Evolutionary conservation across 1,284 basidiomycete genomes (phyloP), one percentile per base, ranked within the genome.

Genomic region (Boletus coffeatus): DNA sequence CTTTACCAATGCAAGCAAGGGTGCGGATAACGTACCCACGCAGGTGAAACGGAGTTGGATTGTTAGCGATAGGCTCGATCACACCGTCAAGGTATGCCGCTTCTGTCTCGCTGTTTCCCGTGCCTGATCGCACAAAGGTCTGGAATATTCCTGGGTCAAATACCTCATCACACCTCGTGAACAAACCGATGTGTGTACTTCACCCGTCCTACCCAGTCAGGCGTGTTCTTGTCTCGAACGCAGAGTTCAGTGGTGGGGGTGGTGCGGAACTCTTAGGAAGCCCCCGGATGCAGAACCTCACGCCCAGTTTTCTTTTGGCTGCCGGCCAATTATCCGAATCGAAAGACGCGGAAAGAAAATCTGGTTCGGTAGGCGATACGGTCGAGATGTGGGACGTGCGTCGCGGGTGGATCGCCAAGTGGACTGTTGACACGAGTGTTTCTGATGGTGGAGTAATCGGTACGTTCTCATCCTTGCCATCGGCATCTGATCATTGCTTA

Each of bases 321-420:
- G 37, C 41, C 2, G 25, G 21, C 21, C 57, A 70, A 2, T 52
- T 21, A 2, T 48, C 53, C 57, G 58, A 68, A 36, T 46, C 50
- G 57, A 62, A 71, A 58, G 66, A 68, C 57, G 59, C 71, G 57
- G 71, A 76, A 3, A 43, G 52, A 3, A 71, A 66, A 32, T 1
- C 48, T 18, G 50, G 66, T 58, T 76, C 62, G 58, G 77, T 73
- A 5, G 83, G 83, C 1, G 87, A 90, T 69, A 76, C 83, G 0
- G 80, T 94, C 25, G 92, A 95, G 70, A 87, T 95, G 18, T 96
- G 93, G 93, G 93, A 96, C 71, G 91, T 93, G 1, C 80, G 93
- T 48, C 79, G 93, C 43, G 84, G 86, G 4, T 90, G 90, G 80
- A 81, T 95, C 56, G 86, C 90, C 5, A 95, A 95, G 74, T 95